Conservation (phyloP, 345 rosid species). For the Lepidium africanum region DNA sequence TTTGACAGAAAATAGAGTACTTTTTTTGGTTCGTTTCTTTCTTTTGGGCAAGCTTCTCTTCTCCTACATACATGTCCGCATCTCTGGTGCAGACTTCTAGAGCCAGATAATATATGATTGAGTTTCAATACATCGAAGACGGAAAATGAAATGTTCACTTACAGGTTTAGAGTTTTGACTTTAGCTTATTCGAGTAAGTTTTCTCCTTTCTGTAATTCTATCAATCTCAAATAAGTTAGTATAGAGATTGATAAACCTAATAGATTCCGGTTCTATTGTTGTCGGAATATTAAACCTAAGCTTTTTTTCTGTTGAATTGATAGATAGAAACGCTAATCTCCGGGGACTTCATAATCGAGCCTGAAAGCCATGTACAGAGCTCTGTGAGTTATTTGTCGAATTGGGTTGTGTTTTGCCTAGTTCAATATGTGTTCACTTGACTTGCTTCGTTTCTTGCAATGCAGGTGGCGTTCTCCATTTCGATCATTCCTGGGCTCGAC, state of each 20-base stretch:
- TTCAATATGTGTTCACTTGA: background rate
- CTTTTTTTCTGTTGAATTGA: background rate
- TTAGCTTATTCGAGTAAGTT: background rate
- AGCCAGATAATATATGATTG: background rate
- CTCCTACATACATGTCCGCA: conserved; percentile 1
- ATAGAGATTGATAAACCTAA: background rate
- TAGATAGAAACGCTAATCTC: background rate
- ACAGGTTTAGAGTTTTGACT: background rate
- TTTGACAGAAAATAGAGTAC: too few species aligned
- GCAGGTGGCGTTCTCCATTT: conserved; percentile 16
- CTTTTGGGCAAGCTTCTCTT: background rate
- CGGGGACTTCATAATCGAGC: background rate
- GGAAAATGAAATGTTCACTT: background rate
- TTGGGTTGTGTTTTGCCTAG: background rate
- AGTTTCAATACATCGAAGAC: background rate
- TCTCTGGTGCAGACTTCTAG: background rate
- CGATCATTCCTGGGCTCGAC: conserved; percentile 5
- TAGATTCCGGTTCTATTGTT: background rate
- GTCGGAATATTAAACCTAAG: background rate
- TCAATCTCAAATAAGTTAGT: background rate
- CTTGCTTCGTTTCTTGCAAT: background rate
- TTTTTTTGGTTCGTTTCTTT: too few species aligned
- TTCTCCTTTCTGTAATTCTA: conserved; percentile 5
- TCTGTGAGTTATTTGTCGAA: conserved; percentile 13
- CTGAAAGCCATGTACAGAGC: conserved; percentile 25